Conservation (phyloP, 2,329 filamentous ascomycete species). For the Penicillium sp. region DNA sequence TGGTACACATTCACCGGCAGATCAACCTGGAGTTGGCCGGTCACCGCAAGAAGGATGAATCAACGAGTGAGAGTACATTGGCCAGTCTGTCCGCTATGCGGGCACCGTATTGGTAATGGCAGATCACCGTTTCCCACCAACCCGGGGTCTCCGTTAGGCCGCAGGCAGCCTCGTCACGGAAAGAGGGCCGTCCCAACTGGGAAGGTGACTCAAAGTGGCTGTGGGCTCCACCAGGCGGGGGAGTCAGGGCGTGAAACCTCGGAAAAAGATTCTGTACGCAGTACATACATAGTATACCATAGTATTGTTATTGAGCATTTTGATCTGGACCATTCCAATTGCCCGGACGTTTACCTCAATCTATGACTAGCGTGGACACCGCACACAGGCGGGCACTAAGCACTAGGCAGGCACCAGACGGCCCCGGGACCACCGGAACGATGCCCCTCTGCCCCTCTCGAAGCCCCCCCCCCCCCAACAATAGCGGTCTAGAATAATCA, state of each 20-base stretch:
- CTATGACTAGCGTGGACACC: neutral
- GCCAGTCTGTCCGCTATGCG: slow-evolving; percentile 45
- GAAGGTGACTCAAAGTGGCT: slow-evolving; percentile 13
- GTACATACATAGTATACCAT: slow-evolving; percentile 9
- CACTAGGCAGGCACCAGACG: slow-evolving; percentile 8
- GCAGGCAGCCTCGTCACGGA: slow-evolving; percentile 2
- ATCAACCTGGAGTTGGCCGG: slow-evolving; percentile 76
- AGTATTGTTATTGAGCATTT: slow-evolving; percentile 3
- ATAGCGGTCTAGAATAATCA: slow-evolving; percentile 15
- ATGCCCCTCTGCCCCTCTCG: neutral
- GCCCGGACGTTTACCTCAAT: neutral
- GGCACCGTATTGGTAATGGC: slow-evolving; percentile 43
- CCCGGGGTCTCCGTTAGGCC: neutral
- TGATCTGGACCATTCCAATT: neutral
- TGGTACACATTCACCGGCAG: slow-evolving; percentile 88
- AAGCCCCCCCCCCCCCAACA: neutral
- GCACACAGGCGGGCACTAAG: slow-evolving; percentile 1
- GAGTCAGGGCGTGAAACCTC: slow-evolving; percentile 5
- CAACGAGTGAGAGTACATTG: slow-evolving; percentile 40
- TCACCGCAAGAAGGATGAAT: slow-evolving; percentile 47
- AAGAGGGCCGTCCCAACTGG: slow-evolving; percentile 6
- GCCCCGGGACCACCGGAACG: neutral
- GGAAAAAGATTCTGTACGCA: slow-evolving; percentile 12
- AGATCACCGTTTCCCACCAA: neutral
- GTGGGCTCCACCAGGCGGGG: slow-evolving; percentile 5